Percentiles rank a stretch among this genome's conserved stretches.
Evolutionary conservation across 306 rosid genomes (phyloP).

Genomic region (Cucurbita ficifolia): DNA sequence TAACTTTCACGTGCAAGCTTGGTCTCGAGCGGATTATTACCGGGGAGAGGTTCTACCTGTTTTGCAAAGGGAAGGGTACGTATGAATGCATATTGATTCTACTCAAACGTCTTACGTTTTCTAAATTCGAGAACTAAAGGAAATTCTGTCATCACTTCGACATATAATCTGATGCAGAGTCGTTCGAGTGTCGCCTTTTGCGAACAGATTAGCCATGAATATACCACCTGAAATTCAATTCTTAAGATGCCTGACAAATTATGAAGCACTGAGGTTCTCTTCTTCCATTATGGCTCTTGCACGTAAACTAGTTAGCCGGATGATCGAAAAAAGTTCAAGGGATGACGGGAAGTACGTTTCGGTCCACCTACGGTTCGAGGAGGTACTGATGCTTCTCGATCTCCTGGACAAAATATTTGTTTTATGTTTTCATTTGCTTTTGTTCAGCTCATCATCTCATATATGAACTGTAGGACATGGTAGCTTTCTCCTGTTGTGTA

Average conservation of each 20-base stretch:
- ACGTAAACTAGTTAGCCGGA: conserved; percentile 44
- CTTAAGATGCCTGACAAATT: conserved; percentile 85
- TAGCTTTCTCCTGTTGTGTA: conserved; percentile 89
- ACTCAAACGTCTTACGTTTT: background rate
- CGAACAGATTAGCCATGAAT: conserved; percentile 88
- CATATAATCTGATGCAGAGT: conserved; percentile 35
- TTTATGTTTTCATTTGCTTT: background rate
- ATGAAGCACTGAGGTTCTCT: conserved; percentile 75
- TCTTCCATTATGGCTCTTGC: conserved; percentile 57
- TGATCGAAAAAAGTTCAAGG: conserved; percentile 62
- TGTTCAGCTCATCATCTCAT: background rate
- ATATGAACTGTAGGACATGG: conserved; percentile 59
- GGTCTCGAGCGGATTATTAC: conserved; percentile 65
- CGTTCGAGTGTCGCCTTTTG: conserved; percentile 76
- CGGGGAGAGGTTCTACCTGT: conserved; percentile 63
- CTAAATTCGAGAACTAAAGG: background rate
- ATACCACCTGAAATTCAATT: conserved; percentile 78
- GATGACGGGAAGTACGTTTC: conserved; percentile 68
- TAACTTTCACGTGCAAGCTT: conserved; percentile 61
- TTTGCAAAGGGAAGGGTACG: conserved; percentile 70
- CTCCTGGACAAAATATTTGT: background rate
- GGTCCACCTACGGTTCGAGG: conserved; percentile 92
- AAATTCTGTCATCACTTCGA: background rate
- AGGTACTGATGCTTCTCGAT: conserved; percentile 35
- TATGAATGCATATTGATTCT: background rate